Base-by-base conservation (phyloP, 805 yeast species). In the Ogataea zsoltii region DNA sequence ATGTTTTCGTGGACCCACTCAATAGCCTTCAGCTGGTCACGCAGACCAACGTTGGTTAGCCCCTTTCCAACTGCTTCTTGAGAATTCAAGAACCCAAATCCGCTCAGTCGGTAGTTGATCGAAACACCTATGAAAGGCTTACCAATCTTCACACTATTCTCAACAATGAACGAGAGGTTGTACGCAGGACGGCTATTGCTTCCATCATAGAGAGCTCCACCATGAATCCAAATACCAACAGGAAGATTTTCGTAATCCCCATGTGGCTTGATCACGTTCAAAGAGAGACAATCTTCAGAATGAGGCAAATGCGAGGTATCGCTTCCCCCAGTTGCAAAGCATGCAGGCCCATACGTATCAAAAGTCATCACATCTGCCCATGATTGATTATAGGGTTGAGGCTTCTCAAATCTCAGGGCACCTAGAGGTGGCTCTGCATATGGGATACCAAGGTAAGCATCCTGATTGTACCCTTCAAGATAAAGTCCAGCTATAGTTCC, bases 1-100 rank as follows among this genome's bases (percentile, higher is more conserved):
- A 33, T 33, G 14, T 33, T 33, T 15, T 33, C 36, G 36, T 33
- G 36, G 13, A 33, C 19, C 36, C 36, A 33, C 14, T 33, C 36
- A 18, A 33, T 14, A 7, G 36, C 36, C 36, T 15, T 13, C 16
- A 33, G 11, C 11, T 33, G 36, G 18, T 33, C 36, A 4, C 36
- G 4, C 19, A 33, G 17, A 15, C 36, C 36, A 33, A 33, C 18
- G 14, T 33, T 33, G 4, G 36, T 33, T 11, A 33, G 18, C 13
- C 18, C 36, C 18, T 33, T 33, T 14, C 36, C 36, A 16, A 15
- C 18, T 7, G 14, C 36, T 18, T 33, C 36, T 16, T 33, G 36
- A 12, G 36, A 33, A 6, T 15, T 14, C 36, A 33, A 7, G 14
- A 33, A 33, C 9, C 36, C 36, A 16, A 33, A 18, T 7, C 36